Base-by-base conservation (phyloP, 108 stramenopile species). In the Craspedostauros australis region DNA sequence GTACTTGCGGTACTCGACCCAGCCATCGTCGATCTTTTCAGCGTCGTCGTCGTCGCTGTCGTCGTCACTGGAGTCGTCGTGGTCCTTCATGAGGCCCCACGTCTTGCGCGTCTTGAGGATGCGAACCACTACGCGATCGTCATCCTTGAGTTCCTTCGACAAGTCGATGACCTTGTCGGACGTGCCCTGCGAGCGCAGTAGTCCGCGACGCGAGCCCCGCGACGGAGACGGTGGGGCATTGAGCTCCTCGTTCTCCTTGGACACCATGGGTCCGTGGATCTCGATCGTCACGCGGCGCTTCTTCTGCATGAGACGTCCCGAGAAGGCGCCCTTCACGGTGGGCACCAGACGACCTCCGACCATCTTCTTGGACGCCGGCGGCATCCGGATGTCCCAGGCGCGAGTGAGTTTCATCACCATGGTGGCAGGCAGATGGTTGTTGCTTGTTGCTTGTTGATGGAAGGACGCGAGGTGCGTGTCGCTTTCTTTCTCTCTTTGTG, bases 351-450 rank as follows among this genome's bases (percentile, higher is more conserved):
- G 30, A 1, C 60, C 48, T 12, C 27, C 54, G 5, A 70, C 20
- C 6, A 70, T 45, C 0, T 34, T 29, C 33, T 54, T 59, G 0
- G 39, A 54, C 23, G 58, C 55, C 2, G 70, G 70, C 9, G 70
- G 70, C 31, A 57, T 59, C 28, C 56, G 52, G 0, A 72, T 48
- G 26, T 64, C 53, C 70, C 70, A 72, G 3, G 31, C 48, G 27
- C 58, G 43, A 24, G 23, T 57, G 32, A 36, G 11, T 11, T 36
- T 9, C 14, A 36, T 36, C 14, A 11, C 14, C 34, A 36, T 36
- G n/a, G n/a, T n/a, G n/a, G n/a, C n/a, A n/a, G n/a, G n/a, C n/a
- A n/a, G n/a, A n/a, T n/a, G n/a, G n/a, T n/a, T n/a, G n/a, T n/a
- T n/a, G n/a, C n/a, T n/a, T n/a, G n/a, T n/a, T n/a, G n/a, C n/a